Base-by-base conservation (phyloP, 306 rosid species). In the Quillaja saponaria region DNA sequence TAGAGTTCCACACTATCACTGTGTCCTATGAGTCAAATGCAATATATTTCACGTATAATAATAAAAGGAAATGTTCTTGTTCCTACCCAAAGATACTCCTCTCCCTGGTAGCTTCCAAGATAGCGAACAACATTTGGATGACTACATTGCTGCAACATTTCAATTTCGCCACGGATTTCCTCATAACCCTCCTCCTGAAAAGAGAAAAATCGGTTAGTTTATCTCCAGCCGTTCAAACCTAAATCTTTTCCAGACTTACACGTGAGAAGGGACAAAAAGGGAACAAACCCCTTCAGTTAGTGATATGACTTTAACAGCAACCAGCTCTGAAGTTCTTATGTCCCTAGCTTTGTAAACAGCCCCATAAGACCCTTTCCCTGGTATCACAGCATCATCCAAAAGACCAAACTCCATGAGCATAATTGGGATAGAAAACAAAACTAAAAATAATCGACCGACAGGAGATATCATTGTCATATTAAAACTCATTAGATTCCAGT, bases 51-150 rank as follows among this genome's bases (percentile, higher is more conserved):
- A 6, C 25, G 10, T 13, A 66, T 28, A 34, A 35, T 13, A 18
- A 6, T 11, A 34, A 55, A 31, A 11, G 21, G 66, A n/a, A 14
- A 2, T 48, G n/a, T 3, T 33, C 44, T 25, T 1, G 31, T 25
- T 25, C 79, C 73, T 82, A 92, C 99, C 99, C 99, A 92, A 67
- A 92, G 99, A 80, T 86, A 89, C 73, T 92, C 99, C 72, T 92
- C 99, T 72, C 99, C 99, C 75, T 92, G 99, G 72, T 88, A 92
- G 80, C 99, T 92, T 75, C 96, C 99, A 54, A 92, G 88, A 69
- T 92, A 92, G 61, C 99, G 94, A 19, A 92, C 99, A 52, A 92
- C 99, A 75, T 92, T 92, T 0, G 99, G 99, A 81, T 92, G 99
- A 73, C 84, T 89, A 75, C 96, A 92, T 65, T 89, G 99, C 82